Evolutionary conservation across 441 rosid species (phyloP).

Genomic region (Macaranga tanarius): DNA sequence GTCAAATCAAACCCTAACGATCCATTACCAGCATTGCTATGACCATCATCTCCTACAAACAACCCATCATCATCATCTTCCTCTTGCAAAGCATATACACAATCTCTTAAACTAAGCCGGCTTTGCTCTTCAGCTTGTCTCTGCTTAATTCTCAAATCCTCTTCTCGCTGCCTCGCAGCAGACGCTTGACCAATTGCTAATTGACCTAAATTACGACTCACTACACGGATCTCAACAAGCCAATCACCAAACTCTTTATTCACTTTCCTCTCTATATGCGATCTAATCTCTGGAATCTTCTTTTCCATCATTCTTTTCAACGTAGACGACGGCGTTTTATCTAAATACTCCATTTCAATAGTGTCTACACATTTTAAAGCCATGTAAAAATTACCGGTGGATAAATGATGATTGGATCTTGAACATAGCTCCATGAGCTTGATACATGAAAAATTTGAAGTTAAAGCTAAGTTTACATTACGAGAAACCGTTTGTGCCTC

Average conservation of each 20-base stretch:
- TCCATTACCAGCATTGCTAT: constrained; percentile 51
- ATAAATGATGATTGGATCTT: constrained; percentile 71
- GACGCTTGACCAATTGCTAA: constrained; percentile 96
- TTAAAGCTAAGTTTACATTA: constrained; percentile 71
- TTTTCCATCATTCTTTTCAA: constrained; percentile 78
- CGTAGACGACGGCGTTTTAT: constrained; percentile 66
- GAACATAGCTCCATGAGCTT: constrained; percentile 75
- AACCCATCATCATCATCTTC: constrained; percentile 69
- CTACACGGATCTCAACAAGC: constrained; percentile 98
- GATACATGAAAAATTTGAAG: constrained; percentile 50
- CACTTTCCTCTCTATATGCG: constrained; percentile 76
- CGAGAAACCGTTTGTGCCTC: constrained; percentile 69
- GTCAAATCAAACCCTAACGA: constrained; percentile 71
- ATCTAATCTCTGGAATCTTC: constrained; percentile 77
- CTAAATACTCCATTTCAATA: constrained; percentile 62
- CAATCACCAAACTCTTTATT: constrained; percentile 89
- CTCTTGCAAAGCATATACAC: constrained; percentile 76
- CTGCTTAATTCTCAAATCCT: constrained; percentile 91
- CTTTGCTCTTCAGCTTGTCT: constrained; percentile 96
- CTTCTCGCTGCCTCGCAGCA: constrained; percentile 89
- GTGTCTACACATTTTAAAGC: constrained; percentile 74
- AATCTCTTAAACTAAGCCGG: constrained; percentile 80
- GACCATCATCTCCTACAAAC: constrained; percentile 39
- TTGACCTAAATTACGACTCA: constrained; percentile 86
- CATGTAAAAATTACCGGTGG: constrained; percentile 69